Base-by-base conservation (phyloP, 768 basidiomycete genomes). In the Boletus reticuloceps region DNA sequence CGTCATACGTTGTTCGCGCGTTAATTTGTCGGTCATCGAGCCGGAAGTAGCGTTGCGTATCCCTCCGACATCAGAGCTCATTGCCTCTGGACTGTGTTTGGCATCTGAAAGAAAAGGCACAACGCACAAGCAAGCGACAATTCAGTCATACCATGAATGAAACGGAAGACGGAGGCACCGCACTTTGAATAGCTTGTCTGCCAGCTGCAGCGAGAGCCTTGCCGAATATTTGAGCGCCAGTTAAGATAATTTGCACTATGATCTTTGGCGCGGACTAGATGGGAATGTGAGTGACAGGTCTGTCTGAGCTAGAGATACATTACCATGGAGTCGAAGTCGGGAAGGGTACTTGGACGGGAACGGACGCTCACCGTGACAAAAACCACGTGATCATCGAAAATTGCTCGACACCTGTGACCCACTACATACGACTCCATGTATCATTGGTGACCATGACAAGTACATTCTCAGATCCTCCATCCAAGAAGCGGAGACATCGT, bases 181-280 rank as follows among this genome's bases (percentile, higher is more conserved):
- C 69, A 98, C 97, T 99, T 79, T 92, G 88, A 41, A 89, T 84
- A 12, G 95, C 96, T 71, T 99, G 97, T 63, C 81, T 79, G 37
- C 92, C 92, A 3, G 95, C 97, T 67, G 94, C 94, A 34, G 80
- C 76, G 51, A 98, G 83, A 41, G 97, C 97, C 74, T 89, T 95
- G 52, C 97, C 94, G 49, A 98, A 74, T 61, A 94, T 94, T 71
- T 84, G 86, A 27, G 81, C 77, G 20, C 91, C 89, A 22, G 86
- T 82, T 19, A 93, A 64, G 40, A 91, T 71, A 54, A 96, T 93
- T 67, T 94, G 91, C 11, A 91, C 79, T 46, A 95, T 75, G 57
- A 82, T 77, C 74, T 77, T 87, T 50, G 91, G 91, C n/a, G 83
- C 86, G 40, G 92, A 84, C 94, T 94, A 29, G 22, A 37, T 9